Percentiles rank a stretch among this genome's conserved stretches.
Conservation (phyloP, 495 filamentous ascomycete species). For the Penicillium crystallinum region DNA sequence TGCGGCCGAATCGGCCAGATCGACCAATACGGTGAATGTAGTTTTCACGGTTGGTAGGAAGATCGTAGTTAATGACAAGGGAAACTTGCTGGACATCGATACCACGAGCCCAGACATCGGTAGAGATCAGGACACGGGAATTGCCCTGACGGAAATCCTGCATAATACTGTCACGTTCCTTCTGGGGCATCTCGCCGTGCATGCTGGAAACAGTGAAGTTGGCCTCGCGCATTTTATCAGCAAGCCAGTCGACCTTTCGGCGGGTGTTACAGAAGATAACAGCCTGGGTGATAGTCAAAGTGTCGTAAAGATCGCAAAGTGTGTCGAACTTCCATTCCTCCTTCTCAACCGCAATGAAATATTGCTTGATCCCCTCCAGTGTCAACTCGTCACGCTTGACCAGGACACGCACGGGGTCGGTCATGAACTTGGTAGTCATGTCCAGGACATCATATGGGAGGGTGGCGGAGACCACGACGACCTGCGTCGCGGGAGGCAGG, state of each 20-base stretch:
- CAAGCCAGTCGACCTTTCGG: slow-evolving; percentile 98
- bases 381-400: slow-evolving; percentile 99
- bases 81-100: slow-evolving; percentile 99
- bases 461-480: slow-evolving; percentile 95
- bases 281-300: slow-evolving; percentile 96
- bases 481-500: slow-evolving; percentile 91
- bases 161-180: slow-evolving; percentile 97
- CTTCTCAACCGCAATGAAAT: slow-evolving; percentile 99
- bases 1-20: slow-evolving; percentile 91
- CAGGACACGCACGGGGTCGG: slow-evolving; percentile 95
- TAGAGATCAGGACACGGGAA: slow-evolving; percentile 95
- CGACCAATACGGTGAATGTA: slow-evolving; percentile 99
- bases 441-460: slow-evolving; percentile 97
- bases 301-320: slow-evolving; percentile 99
- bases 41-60: slow-evolving; percentile 98
- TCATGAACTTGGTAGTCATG: slow-evolving; percentile 99
- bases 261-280: slow-evolving; percentile 99
- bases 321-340: slow-evolving; percentile 99
- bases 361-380: slow-evolving; percentile 96
- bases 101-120: slow-evolving; percentile 94
- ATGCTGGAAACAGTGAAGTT: slow-evolving; percentile 98
- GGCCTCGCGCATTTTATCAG: slow-evolving; percentile 95
- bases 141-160: slow-evolving; percentile 97
- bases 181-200: slow-evolving; percentile 99
- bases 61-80: slow-evolving; percentile 99